Base-by-base conservation (phyloP, 1,139 yeast species). In the Sugiyamaella pinicola region DNA sequence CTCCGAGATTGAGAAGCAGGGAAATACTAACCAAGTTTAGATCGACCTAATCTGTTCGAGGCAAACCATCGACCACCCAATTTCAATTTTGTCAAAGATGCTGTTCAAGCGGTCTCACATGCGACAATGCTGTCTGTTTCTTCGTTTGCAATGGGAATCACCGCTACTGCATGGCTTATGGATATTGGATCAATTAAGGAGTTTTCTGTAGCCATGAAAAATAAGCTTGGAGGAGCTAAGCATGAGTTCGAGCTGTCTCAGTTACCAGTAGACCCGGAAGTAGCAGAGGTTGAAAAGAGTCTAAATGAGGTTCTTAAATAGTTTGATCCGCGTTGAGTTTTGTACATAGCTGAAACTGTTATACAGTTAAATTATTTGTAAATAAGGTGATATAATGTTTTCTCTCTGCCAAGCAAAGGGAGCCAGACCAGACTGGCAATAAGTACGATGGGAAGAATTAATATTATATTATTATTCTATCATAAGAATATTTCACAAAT, bases 1-100 rank as follows among this genome's bases (percentile, higher is more conserved):
- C n/a, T n/a, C n/a, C n/a, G n/a, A n/a, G n/a, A n/a, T n/a, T n/a
- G n/a, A n/a, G n/a, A n/a, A n/a, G n/a, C n/a, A n/a, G n/a, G n/a
- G n/a, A 18, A 34, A 34, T 38, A 39, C 49, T 47, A 55, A 54
- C 47, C 15, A 2, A 12, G 12, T 6, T n/a, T 54, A 77, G 80
- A 81, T 61, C 70, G 84, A 2, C 97, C 98, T 6, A 79, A 80
- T 22, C 76, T 84, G 62, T 91, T 88, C 69, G 90, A 88, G 63
- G 90, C 93, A 12, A 91, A 91, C 69, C 93, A 90, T 64, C 79
- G 82, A 46, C 95, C 95, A 1, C 96, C 96, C 1, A 78, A 84
- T 45, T 87, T 85, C 66, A 85, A 86, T 48, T 83, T 86, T 68
- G 83, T 88, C 56, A 79, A 82, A 48, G 97, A 91, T 69, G 97